Conservation (phyloP, 106 monocot genomes). For the Alisma plantagoaquatica region DNA sequence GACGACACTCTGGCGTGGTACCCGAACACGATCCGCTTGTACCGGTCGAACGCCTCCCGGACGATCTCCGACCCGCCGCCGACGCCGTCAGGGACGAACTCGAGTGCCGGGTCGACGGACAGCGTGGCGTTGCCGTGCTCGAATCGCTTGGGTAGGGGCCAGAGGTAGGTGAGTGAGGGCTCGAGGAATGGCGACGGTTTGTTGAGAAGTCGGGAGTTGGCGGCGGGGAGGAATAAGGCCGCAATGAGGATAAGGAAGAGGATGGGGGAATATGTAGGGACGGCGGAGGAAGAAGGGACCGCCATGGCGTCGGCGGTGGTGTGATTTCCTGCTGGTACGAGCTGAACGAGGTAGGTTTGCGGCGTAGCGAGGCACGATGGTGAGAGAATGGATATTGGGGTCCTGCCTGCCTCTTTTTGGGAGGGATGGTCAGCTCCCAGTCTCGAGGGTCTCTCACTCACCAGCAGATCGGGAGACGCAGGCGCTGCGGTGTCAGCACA, state of each 20-base stretch:
- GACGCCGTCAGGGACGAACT: slow-evolving; percentile 23
- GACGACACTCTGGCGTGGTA: slow-evolving; percentile 11
- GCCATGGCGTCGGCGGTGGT: too few relatives aligned
- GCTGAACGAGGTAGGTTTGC: too few relatives aligned
- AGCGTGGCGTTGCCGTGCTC: slow-evolving; percentile 39
- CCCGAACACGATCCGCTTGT: slow-evolving; percentile 45
- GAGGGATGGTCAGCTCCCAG: too few relatives aligned
- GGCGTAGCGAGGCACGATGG: too few relatives aligned
- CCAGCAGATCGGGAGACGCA: too few relatives aligned
- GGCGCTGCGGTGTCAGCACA: too few relatives aligned
- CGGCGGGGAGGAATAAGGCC: background rate
- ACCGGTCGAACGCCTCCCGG: slow-evolving; percentile 67
- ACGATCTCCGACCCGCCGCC: slow-evolving; percentile 31
- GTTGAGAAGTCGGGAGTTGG: background rate
- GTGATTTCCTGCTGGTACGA: too few relatives aligned
- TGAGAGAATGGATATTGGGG: too few relatives aligned
- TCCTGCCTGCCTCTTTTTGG: too few relatives aligned
- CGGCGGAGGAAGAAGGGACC: too few relatives aligned
- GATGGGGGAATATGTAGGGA: too few relatives aligned
- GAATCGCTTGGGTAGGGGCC: slow-evolving; percentile 71
- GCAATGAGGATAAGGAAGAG: background rate
- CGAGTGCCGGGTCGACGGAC: slow-evolving; percentile 57
- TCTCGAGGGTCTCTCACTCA: too few relatives aligned
- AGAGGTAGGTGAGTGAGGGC: slow-evolving; percentile 41
- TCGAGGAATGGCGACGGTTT: background rate